Conservation (phyloP, 495 filamentous ascomycete species). For the Penicillium fimorum region DNA sequence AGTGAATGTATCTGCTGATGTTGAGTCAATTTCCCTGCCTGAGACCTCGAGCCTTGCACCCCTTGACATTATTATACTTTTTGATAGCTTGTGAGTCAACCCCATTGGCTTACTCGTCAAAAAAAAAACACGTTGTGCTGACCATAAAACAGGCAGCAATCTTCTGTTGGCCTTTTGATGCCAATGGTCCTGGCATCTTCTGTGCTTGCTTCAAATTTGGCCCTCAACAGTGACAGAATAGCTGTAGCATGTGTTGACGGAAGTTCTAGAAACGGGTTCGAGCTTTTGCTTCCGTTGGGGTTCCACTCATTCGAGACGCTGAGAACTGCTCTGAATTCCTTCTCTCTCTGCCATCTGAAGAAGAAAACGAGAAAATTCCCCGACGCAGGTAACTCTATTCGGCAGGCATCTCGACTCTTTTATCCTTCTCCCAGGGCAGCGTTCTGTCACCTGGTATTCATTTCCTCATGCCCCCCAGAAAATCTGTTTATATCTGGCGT, state of each 20-base stretch:
- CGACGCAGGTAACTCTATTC: slow-evolving; percentile 14
- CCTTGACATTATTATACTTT: slow-evolving; percentile 26
- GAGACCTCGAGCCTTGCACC: slow-evolving; percentile 20
- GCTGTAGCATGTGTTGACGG: slow-evolving; percentile 18
- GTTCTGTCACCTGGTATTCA: slow-evolving; percentile 26
- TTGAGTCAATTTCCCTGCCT: slow-evolving; percentile 16
- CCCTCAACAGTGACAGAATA: slow-evolving; percentile 20
- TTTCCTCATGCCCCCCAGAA: slow-evolving; percentile 15
- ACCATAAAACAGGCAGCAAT: slow-evolving; percentile 13
- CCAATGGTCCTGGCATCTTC: slow-evolving; percentile 19
- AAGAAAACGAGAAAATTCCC: neutral
- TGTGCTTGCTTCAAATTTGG: slow-evolving; percentile 17
- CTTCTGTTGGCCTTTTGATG: slow-evolving; percentile 15
- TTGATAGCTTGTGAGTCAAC: slow-evolving; percentile 23
- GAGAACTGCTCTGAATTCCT: slow-evolving; percentile 13
- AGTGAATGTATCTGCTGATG: slow-evolving; percentile 27
- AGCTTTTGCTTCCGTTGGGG: slow-evolving; percentile 23
- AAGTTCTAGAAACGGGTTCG: slow-evolving; percentile 9
- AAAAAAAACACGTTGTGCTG: slow-evolving; percentile 1
- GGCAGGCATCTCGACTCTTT: slow-evolving; percentile 17
- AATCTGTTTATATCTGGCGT: slow-evolving; percentile 16
- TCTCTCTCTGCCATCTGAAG: slow-evolving; percentile 10
- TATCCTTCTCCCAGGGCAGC: slow-evolving; percentile 14
- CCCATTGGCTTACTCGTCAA: neutral
- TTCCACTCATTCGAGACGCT: slow-evolving; percentile 23